phyloP scores from a whole-genome alignment of 2,329 filamentous ascomycete genomes.

The Tolypocladium inflatum region DNA sequence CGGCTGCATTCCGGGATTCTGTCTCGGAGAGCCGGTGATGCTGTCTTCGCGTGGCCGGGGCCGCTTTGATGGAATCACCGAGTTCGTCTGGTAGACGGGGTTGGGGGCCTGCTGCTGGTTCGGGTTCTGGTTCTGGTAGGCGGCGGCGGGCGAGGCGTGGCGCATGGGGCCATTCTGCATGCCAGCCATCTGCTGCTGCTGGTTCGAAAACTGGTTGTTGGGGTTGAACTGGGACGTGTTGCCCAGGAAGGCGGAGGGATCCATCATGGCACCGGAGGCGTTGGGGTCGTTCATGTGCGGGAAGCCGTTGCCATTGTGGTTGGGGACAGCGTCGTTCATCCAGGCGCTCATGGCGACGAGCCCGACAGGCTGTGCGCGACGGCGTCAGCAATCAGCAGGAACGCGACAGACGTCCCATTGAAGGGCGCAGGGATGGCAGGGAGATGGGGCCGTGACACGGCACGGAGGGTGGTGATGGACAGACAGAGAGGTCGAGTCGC shows the following conservation, averaged over 20 bases:
- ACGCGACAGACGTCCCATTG: constrained; percentile 30
- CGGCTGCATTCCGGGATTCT: constrained; percentile 63
- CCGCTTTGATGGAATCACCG: constrained; percentile 84
- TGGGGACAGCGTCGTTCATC: constrained; percentile 63
- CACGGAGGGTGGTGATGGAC: constrained; percentile 26
- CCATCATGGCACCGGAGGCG: constrained; percentile 49
- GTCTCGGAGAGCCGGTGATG: constrained; percentile 71
- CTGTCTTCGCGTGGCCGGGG: constrained; percentile 75
- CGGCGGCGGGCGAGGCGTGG: constrained; percentile 59
- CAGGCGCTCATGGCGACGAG: constrained; percentile 58
- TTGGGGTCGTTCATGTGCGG: constrained; percentile 55
- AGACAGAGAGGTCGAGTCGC: constrained; percentile 24
- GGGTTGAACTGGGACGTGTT: constrained; percentile 52
- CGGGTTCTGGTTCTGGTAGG: constrained; percentile 48
- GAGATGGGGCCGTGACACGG: constrained; percentile 39
- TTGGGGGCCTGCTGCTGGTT: constrained; percentile 8
- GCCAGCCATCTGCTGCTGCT: constrained; percentile 38
- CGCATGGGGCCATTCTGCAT: constrained; percentile 80
- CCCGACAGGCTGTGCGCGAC: constrained; percentile 32
- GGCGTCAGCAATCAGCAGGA: constrained; percentile 35
- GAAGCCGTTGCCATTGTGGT: constrained; percentile 62
- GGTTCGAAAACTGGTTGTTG: constrained; percentile 45
- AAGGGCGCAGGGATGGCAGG: constrained; percentile 25
- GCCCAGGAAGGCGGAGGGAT: constrained; percentile 54
- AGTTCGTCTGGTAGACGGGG: constrained; percentile 72